These are phyloP conservation scores for Lentinula edodes DNA, from an alignment of 768 basidiomycete genomes.

Conservation along the genomic window DNA sequence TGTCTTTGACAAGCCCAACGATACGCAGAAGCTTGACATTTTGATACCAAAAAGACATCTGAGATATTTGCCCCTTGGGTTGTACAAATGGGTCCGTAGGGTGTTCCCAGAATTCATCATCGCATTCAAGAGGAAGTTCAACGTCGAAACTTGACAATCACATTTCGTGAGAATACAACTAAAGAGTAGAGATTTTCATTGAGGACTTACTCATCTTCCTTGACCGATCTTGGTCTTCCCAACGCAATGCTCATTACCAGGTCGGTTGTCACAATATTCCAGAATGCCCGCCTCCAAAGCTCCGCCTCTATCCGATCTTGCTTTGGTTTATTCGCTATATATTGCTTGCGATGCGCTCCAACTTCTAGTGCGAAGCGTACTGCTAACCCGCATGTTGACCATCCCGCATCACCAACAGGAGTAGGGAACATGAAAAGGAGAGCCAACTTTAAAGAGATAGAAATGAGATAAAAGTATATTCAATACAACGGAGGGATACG, in stretches of 20 bases:
- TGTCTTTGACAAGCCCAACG: not conserved
- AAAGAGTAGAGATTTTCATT: not conserved
- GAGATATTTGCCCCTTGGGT: conserved; percentile 3
- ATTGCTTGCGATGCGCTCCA: conserved; percentile 37
- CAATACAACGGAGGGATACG: conserved; percentile 13
- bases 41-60: not conserved
- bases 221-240: conserved; percentile 42
- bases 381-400: conserved; percentile 31
- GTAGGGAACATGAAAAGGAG: conserved; percentile 25
- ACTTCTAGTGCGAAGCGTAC: conserved; percentile 37
- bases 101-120: conserved; percentile 34
- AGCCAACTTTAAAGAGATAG: conserved; percentile 8
- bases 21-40: not conserved
- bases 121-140: conserved; percentile 46
- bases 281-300: conserved; percentile 9
- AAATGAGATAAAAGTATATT: conserved; percentile 11
- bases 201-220: conserved; percentile 31
- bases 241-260: conserved; percentile 19
- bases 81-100: conserved; percentile 2
- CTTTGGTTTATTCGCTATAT: not conserved
- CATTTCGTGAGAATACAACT: not conserved
- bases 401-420: conserved; percentile 18
- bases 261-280: conserved; percentile 6
- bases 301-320: conserved; percentile 3
- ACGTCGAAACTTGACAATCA: conserved; percentile 27